Evolutionary conservation across 2,329 filamentous ascomycete species (phyloP).

Genomic region (Calonectria hawksworthii): DNA sequence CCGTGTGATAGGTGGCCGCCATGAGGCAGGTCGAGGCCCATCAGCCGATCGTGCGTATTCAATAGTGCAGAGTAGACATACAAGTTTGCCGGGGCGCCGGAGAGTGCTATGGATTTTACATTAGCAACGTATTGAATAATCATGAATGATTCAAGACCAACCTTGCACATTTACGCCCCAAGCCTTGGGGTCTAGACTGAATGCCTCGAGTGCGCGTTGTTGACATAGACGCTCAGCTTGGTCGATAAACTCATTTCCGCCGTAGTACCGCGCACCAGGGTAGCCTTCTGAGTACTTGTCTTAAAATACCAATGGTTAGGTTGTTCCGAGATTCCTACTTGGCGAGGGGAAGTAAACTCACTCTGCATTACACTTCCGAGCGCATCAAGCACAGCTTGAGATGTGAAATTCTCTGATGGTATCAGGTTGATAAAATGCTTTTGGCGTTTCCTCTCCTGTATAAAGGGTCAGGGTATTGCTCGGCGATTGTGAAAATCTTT

Average conservation of each 20-base stretch:
- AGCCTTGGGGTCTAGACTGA: slow-evolving; percentile 84
- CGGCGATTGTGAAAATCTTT: neutral
- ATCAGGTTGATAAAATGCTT: slow-evolving; percentile 99
- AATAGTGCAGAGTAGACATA: slow-evolving; percentile 97
- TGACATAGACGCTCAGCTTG: slow-evolving; percentile 91
- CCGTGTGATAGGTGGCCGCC: slow-evolving; percentile 97
- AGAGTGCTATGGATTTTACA: slow-evolving; percentile 72
- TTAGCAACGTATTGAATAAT: slow-evolving; percentile 22
- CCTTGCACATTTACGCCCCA: slow-evolving; percentile 98
- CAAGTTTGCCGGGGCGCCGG: slow-evolving; percentile 80
- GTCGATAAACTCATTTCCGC: slow-evolving; percentile 97
- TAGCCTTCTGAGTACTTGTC: slow-evolving; percentile 99
- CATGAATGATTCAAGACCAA: slow-evolving; percentile 57
- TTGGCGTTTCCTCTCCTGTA: slow-evolving; percentile 92
- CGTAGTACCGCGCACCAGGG: slow-evolving; percentile 95
- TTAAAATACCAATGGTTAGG: slow-evolving; percentile 48
- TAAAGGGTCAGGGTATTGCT: slow-evolving; percentile 7
- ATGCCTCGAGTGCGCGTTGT: slow-evolving; percentile 88
- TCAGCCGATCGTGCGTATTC: slow-evolving; percentile 92
- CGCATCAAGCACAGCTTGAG: slow-evolving; percentile 91
- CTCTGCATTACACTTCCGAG: slow-evolving; percentile 96
- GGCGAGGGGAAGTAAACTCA: slow-evolving; percentile 55
- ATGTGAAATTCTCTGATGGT: slow-evolving; percentile 96
- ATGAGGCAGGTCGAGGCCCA: slow-evolving; percentile 97
- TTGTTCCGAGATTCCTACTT: slow-evolving; percentile 3